phyloP scores from a whole-genome alignment of 2,329 filamentous ascomycete species.

The Cytospora mali region DNA sequence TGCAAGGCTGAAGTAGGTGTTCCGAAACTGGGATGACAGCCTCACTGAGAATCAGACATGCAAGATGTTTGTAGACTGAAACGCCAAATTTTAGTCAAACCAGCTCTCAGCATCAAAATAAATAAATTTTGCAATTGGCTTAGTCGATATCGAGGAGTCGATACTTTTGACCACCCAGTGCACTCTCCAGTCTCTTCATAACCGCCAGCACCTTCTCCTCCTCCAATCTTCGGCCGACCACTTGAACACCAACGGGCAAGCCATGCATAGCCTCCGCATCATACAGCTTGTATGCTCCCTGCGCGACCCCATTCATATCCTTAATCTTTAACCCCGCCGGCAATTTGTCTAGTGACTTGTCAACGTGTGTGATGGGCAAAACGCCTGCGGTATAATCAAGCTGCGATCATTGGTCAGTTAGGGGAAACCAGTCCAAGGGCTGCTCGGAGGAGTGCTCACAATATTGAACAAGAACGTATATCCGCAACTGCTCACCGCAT shows the following conservation, averaged over 20 bases:
- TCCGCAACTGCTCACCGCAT: conserved; percentile 82
- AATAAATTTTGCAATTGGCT: neutral
- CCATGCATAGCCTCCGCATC: conserved; percentile 83
- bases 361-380: conserved; percentile 83
- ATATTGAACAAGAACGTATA: conserved; percentile 95
- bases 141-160: neutral
- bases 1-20: neutral
- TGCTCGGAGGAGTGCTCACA: conserved; percentile 48
- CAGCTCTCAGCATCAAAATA: neutral
- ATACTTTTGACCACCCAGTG: conserved; percentile 63
- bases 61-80: neutral
- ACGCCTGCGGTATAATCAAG: conserved; percentile 86
- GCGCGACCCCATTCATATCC: conserved; percentile 76
- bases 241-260: conserved; percentile 81
- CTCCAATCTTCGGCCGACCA: conserved; percentile 77
- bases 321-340: conserved; percentile 61
- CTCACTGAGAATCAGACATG: neutral
- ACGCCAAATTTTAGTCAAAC: neutral
- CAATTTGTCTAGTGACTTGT: conserved; percentile 67
- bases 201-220: conserved; percentile 85
- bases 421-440: neutral
- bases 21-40: neutral
- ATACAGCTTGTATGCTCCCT: conserved; percentile 84
- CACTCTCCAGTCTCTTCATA: conserved; percentile 79
- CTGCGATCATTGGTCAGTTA: conserved; percentile 43